Evolutionary conservation across 768 basidiomycete species (phyloP).

Genomic region (Rhizopogon vulgaris): DNA sequence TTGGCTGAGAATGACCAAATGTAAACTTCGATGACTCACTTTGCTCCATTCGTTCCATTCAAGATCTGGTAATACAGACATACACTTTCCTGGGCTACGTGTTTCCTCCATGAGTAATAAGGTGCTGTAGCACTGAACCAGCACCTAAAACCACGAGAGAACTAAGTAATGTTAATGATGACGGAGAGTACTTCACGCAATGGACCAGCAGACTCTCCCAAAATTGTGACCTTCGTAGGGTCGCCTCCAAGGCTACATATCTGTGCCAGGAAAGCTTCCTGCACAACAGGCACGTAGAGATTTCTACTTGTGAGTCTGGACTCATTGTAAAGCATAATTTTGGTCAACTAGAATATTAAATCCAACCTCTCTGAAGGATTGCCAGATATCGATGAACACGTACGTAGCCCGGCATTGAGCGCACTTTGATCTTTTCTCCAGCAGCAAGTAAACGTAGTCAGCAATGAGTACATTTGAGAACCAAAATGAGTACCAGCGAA

Average conservation of each 20-base stretch:
- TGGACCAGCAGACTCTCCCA: slow-evolving; percentile 29
- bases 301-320: slow-evolving; percentile 19
- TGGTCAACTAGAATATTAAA: slow-evolving; percentile 26
- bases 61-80: slow-evolving; percentile 41
- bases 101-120: slow-evolving; percentile 26
- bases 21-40: too few species aligned
- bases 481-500: neutral
- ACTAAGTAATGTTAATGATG: neutral
- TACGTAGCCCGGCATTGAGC: slow-evolving; percentile 44
- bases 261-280: neutral
- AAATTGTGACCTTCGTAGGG: slow-evolving; percentile 26
- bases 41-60: too few species aligned
- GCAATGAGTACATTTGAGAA: neutral
- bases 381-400: slow-evolving; percentile 9
- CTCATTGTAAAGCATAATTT: slow-evolving; percentile 28
- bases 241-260: slow-evolving; percentile 25
- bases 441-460: slow-evolving; percentile 37
- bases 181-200: neutral
- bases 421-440: slow-evolving; percentile 36
- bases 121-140: slow-evolving; percentile 29
- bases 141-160: slow-evolving; percentile 18
- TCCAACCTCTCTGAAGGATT: neutral
- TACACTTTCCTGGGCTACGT: slow-evolving; percentile 27
- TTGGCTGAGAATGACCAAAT: too few species aligned
- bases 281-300: neutral